These are phyloP conservation scores for Rhinocladiella mackenziei DNA, from an alignment of 2,329 filamentous ascomycete species.

Conservation along the genomic window DNA sequence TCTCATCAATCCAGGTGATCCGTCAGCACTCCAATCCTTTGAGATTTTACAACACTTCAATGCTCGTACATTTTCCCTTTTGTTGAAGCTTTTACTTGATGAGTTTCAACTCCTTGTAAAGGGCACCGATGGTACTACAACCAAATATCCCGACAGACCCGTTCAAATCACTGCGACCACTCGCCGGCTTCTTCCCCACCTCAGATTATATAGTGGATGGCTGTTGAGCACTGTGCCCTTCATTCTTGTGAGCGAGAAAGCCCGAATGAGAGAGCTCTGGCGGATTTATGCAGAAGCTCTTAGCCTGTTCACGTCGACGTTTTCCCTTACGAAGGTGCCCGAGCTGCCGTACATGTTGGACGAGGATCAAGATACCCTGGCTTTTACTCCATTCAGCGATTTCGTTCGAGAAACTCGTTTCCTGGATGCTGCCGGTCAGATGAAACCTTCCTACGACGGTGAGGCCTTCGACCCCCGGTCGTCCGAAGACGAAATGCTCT, in stretches of 20 bases:
- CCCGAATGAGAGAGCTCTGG: constrained; percentile 61
- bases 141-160: constrained; percentile 36
- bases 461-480: constrained; percentile 11
- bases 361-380: constrained; percentile 64
- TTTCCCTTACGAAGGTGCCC: constrained; percentile 55
- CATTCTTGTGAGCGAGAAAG: constrained; percentile 46
- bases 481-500: constrained; percentile 62
- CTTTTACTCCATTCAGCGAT: constrained; percentile 58
- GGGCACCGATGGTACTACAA: constrained; percentile 35
- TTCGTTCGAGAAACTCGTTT: constrained; percentile 36
- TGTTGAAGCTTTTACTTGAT: constrained; percentile 20
- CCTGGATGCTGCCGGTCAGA: constrained; percentile 48
- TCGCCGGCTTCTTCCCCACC: constrained; percentile 58
- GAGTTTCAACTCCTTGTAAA: constrained; percentile 19
- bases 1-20: constrained; percentile 46
- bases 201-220: constrained; percentile 68
- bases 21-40: constrained; percentile 68
- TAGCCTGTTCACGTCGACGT: constrained; percentile 56
- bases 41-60: constrained; percentile 67
- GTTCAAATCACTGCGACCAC: constrained; percentile 52
- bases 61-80: constrained; percentile 42
- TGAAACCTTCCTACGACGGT: constrained; percentile 40
- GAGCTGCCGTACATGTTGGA: constrained; percentile 61
- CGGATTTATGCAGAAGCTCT: constrained; percentile 61
- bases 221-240: constrained; percentile 48